Percentiles rank a stretch among this genome's conserved stretches.
Evolutionary conservation across 768 basidiomycete species (phyloP).

Genomic region (Psilocybe cubensis): DNA sequence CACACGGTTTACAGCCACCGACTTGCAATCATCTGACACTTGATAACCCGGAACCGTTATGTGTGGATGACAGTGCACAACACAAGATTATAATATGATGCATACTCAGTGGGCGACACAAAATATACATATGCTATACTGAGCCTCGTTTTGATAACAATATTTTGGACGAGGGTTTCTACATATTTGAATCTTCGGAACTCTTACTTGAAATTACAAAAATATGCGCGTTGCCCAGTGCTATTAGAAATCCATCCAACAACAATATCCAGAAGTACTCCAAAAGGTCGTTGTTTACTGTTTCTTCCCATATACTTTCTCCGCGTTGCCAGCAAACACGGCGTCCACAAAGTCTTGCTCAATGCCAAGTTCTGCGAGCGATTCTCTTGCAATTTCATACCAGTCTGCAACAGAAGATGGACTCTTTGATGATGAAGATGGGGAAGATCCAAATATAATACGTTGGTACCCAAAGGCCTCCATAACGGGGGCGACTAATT

Average conservation of each 20-base stretch:
- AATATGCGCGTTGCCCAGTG: background rate
- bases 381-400: conserved; percentile 83
- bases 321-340: conserved; percentile 63
- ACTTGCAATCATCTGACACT: too few relatives aligned
- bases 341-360: conserved; percentile 79
- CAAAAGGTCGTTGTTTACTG: background rate
- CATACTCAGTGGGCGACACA: too few relatives aligned
- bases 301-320: conserved; percentile 45
- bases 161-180: background rate
- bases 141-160: too few relatives aligned
- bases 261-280: background rate
- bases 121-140: too few relatives aligned
- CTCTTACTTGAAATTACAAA: conserved; percentile 12
- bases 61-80: too few relatives aligned
- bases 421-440: conserved; percentile 52
- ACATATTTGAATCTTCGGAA: conserved; percentile 1
- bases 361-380: conserved; percentile 76
- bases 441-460: conserved; percentile 82
- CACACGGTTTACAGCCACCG: background rate
- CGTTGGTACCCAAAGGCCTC: conserved; percentile 87
- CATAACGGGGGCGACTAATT: conserved; percentile 74
- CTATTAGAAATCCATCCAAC: background rate
- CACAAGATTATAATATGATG: too few relatives aligned
- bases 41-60: too few relatives aligned
- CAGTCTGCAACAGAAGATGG: conserved; percentile 64